These are phyloP conservation scores for Debaryomyces robertsiae DNA, from an alignment of 1,139 yeast genomes.

Conservation along the genomic window DNA sequence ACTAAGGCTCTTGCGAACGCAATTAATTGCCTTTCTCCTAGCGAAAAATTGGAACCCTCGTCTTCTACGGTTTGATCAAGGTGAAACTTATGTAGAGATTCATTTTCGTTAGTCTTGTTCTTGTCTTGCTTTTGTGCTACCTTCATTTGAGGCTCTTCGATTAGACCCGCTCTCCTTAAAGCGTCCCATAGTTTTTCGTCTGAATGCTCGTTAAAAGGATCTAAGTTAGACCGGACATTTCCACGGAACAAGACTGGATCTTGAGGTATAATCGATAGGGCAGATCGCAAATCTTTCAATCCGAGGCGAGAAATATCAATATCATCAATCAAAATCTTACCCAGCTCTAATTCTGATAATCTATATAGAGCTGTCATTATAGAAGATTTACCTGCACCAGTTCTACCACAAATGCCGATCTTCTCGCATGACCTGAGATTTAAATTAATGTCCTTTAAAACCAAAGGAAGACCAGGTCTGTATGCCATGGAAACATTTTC, in stretches of 20 bases:
- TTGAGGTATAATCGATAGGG: constrained; percentile 74
- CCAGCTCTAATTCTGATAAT: constrained; percentile 55
- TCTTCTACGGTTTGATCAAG: constrained; percentile 68
- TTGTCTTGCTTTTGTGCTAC: constrained; percentile 13
- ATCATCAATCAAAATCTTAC: constrained; percentile 59
- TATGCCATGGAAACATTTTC: constrained; percentile 64
- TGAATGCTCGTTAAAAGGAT: constrained; percentile 57
- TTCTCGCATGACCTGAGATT: constrained; percentile 56
- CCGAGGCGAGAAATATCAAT: constrained; percentile 60
- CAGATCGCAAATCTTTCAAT: constrained; percentile 57
- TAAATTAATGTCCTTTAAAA: constrained; percentile 56
- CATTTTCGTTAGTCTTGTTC: constrained; percentile 10
- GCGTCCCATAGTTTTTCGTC: constrained; percentile 60
- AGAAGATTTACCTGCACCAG: constrained; percentile 80
- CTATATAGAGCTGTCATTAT: constrained; percentile 69
- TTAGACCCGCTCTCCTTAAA: constrained; percentile 62
- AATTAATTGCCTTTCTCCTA: constrained; percentile 76
- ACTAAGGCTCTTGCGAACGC: constrained; percentile 80
- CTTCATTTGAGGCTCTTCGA: constrained; percentile 31
- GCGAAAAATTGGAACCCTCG: constrained; percentile 73
- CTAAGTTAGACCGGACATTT: constrained; percentile 63
- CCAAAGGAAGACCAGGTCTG: constrained; percentile 75
- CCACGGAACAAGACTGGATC: constrained; percentile 76
- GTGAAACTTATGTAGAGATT: constrained; percentile 57
- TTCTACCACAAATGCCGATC: constrained; percentile 76